These are phyloP conservation scores for Meira nashicola DNA, from an alignment of 1,284 basidiomycete genomes.

Conservation along the genomic window DNA sequence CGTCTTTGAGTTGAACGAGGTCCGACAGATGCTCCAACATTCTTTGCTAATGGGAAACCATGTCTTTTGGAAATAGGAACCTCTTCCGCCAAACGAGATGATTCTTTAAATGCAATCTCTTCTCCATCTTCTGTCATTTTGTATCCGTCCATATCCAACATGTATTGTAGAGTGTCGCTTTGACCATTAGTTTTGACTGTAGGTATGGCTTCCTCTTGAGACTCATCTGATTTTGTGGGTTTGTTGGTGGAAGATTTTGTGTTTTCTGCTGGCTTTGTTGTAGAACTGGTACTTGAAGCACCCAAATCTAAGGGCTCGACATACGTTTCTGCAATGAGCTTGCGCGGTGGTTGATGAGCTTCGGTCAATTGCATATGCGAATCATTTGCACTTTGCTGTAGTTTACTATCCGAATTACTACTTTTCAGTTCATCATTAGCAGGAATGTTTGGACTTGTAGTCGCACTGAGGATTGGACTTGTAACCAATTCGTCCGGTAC, in stretches of 20 bases:
- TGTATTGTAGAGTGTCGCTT: conserved; percentile 24
- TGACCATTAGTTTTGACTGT: background rate
- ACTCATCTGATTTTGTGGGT: background rate
- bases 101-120: conserved; percentile 36
- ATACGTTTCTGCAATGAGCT: conserved; percentile 10
- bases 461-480: conserved; percentile 62
- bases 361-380: background rate
- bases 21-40: background rate
- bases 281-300: background rate
- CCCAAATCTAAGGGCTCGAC: conserved; percentile 4
- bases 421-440: conserved; percentile 8
- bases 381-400: conserved; percentile 13
- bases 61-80: conserved; percentile 42
- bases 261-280: background rate
- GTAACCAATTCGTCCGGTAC: conserved; percentile 91
- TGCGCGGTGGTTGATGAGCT: conserved; percentile 1
- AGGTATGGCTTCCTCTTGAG: conserved; percentile 2
- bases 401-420: background rate
- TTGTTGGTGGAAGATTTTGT: conserved; percentile 8
- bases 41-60: conserved; percentile 13
- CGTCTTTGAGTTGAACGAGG: background rate
- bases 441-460: conserved; percentile 31
- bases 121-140: conserved; percentile 48
- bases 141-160: conserved; percentile 53
- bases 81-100: conserved; percentile 47